Evolutionary conservation across 2,329 filamentous ascomycete species (phyloP), one percentile per base, ranked within the genome.

Genomic region (Alternaria brassicae): DNA sequence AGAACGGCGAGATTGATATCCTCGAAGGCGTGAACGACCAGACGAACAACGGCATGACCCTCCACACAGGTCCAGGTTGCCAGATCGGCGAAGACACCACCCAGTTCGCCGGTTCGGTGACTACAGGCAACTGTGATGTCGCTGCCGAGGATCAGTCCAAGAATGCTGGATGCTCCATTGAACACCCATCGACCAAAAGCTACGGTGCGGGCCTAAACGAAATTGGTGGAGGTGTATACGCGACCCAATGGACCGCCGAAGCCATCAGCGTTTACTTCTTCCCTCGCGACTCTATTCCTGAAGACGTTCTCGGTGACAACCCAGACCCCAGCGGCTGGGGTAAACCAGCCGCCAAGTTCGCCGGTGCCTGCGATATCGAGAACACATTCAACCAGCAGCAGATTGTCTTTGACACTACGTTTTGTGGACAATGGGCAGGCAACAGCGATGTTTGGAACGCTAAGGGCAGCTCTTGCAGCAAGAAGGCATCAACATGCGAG

Each of bases 391-490:
- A 81, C 60, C 78, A 89, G 60, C 85, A 96, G 80, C 86, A 89
- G 68, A 88, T 97, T 63, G 86, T 94, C 63, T 89, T 95, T 77
- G 88, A 94, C 79, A 95, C 89, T 1, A 91, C 90, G 6, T 92
- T 96, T 76, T 97, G 93, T 77, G 93, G 93, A 19, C 86, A 90
- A 72, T 97, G 93, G 93, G 93, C 93, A 7, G 68, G 68, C n/a
- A 57, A 39, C 2, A 91, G 91, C 23, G 75, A 81, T 40, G 86
- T 88, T 32, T 96, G 90, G 89, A 70, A 72, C 48, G 71, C 76
- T 30, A 39, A 1, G 17, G 10, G 9, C 36, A 83, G 88, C 60
- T 83, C 84, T 41, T 93, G 91, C 76, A 79, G 83, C 1, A 78
- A 83, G 39, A 81, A 86, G 65, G 90, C 87, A 0, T 62, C 78